Conservation (phyloP, 2,329 filamentous ascomycete genomes). For the Hypoxylon sp. region DNA sequence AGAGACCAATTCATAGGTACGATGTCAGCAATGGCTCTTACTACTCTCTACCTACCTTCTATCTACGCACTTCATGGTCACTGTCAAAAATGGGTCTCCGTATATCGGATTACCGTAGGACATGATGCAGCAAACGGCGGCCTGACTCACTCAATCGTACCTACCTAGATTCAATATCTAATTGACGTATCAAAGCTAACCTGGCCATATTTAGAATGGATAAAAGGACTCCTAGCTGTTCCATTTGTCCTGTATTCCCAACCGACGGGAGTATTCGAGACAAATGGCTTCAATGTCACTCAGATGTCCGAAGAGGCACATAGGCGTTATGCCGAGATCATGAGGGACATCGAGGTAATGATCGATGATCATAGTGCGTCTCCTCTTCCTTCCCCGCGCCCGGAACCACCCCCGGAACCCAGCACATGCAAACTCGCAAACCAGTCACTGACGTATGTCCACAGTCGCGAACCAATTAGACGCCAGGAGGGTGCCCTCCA, state of each 20-base stretch:
- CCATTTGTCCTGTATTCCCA: slow-evolving; percentile 98
- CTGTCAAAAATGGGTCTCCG: not conserved
- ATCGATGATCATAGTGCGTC: slow-evolving; percentile 88
- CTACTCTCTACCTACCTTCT: slow-evolving; percentile 3
- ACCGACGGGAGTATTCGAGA: slow-evolving; percentile 87
- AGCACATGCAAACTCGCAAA: slow-evolving; percentile 18
- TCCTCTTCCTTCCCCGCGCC: slow-evolving; percentile 10
- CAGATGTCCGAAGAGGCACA: slow-evolving; percentile 86
- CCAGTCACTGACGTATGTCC: slow-evolving; percentile 16
- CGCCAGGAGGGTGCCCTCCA: slow-evolving; percentile 80
- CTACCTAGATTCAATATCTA: not conserved
- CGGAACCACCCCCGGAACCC: slow-evolving; percentile 16
- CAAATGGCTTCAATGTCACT: slow-evolving; percentile 73
- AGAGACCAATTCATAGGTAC: slow-evolving; percentile 89
- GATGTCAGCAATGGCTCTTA: slow-evolving; percentile 21
- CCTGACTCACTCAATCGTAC: slow-evolving; percentile 11
- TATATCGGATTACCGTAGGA: slow-evolving; percentile 29
- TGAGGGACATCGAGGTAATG: slow-evolving; percentile 92
- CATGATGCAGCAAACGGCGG: slow-evolving; percentile 5
- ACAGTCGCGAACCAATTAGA: slow-evolving; percentile 79
- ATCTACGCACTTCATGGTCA: not conserved
- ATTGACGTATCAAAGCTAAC: slow-evolving; percentile 27
- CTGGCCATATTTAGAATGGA: slow-evolving; percentile 78
- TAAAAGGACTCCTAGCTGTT: slow-evolving; percentile 93
- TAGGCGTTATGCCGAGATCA: slow-evolving; percentile 92